Evolutionary conservation across 2,329 filamentous ascomycete genomes (phyloP).

Genomic region (Zymoseptoria tritici): DNA sequence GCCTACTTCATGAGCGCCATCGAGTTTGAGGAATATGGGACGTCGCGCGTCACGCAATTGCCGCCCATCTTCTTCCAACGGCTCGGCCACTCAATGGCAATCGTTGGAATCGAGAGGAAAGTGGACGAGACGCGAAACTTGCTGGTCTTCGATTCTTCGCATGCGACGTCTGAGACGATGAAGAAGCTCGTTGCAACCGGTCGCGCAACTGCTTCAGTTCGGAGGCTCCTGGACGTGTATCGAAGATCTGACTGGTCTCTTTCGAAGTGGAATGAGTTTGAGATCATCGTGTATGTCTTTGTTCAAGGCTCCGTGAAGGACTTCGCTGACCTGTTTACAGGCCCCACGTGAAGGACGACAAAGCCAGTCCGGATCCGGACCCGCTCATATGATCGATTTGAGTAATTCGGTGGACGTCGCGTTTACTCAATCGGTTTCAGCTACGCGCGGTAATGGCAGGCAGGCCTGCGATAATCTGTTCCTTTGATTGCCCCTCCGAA

Average conservation of each 20-base stretch:
- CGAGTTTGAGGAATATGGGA: constrained; percentile 46
- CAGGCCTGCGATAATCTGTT: background rate
- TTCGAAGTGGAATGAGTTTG: constrained; percentile 66
- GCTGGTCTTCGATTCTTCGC: constrained; percentile 83
- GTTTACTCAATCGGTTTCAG: background rate
- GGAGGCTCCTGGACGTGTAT: constrained; percentile 60
- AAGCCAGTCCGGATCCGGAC: constrained; percentile 7
- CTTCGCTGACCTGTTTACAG: constrained; percentile 3
- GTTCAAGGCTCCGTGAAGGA: background rate
- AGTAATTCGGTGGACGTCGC: background rate
- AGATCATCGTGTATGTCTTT: constrained; percentile 38
- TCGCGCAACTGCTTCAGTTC: constrained; percentile 34
- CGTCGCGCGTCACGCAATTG: constrained; percentile 62
- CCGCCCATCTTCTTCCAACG: constrained; percentile 90
- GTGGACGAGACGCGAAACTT: constrained; percentile 59
- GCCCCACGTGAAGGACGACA: constrained; percentile 26
- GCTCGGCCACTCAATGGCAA: constrained; percentile 82
- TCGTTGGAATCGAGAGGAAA: constrained; percentile 72
- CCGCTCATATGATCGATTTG: background rate
- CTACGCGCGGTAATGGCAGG: background rate
- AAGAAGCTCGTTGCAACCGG: constrained; percentile 48
- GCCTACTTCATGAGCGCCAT: constrained; percentile 59
- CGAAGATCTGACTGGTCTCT: constrained; percentile 63
- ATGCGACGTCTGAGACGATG: constrained; percentile 60
- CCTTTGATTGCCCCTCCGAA: background rate